Base-by-base conservation (phyloP, 2,329 filamentous ascomycete genomes). In the Samsoniella hepiali region DNA sequence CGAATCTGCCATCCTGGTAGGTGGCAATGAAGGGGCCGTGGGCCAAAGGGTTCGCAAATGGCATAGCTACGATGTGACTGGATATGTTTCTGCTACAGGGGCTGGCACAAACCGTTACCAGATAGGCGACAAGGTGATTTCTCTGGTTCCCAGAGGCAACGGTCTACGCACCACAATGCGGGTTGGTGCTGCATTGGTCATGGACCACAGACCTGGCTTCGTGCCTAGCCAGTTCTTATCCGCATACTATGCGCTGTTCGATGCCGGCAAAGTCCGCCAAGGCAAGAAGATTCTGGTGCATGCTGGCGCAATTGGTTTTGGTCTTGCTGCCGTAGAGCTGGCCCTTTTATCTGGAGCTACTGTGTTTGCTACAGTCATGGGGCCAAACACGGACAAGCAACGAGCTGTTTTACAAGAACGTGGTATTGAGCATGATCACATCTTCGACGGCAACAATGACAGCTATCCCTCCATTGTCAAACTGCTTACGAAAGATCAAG, bases 301-400 rank as follows among this genome's bases (percentile, higher is more conserved):
- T 58, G 74, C 74, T 10, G 81, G 76, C 3, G 75, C 78, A 4
- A 78, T 79, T 55, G 72, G 74, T 0, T 72, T 78, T 27, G 81
- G 82, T 1, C 73, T 79, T 44, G 77, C 77, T 10, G 80, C 79
- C 2, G 67, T 84, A 3, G 72, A 75, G 11, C 65, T 83, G 3
- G 78, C 78, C 31, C 71, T 67, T 51, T 63, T 70, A 1, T 65
- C 72, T 7, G 79, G 75, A 1, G 76, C 75, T 9, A 72, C 76
- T 2, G 67, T 85, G 2, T 81, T 79, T 62, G 74, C 73, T 2
- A 83, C 78, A 0, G 76, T 80, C 1, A 60, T 71, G 49, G 75
- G 72, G 0, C 58, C 69, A 10, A 64, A 67, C 6, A 55, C 67
- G 1, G 51, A 69, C 0, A 66, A 70, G 1, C 81, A 86, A 63